A percentile compares a stretch with the other conserved stretches of the same genome.
Conservation (phyloP, 2,329 filamentous ascomycete genomes). For the Bipolaris bicolor region DNA sequence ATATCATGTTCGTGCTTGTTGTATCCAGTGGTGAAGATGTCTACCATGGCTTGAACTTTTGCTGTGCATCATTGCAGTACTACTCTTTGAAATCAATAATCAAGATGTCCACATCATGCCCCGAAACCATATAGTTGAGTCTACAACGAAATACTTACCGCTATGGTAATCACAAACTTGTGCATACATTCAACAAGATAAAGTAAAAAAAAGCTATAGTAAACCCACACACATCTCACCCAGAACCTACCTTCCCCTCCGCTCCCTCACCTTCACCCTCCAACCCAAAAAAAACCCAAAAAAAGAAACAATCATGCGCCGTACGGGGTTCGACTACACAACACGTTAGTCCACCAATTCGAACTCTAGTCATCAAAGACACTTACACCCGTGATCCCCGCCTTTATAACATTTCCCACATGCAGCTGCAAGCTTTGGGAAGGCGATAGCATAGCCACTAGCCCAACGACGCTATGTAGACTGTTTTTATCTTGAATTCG, state of each 20-base stretch:
- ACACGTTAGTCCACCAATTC: slow-evolving; percentile 1
- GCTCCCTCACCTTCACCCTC: neutral
- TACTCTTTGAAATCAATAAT: slow-evolving; percentile 4
- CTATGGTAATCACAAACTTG: too few species aligned
- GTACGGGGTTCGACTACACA: slow-evolving; percentile 23
- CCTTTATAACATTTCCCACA: slow-evolving; percentile 14
- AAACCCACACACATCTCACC: too few species aligned
- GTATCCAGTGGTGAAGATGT: too few species aligned
- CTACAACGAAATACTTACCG: too few species aligned
- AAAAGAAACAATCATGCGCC: slow-evolving; percentile 20
- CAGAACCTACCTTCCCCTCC: too few species aligned
- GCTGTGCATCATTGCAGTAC: neutral
- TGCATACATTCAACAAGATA: too few species aligned
- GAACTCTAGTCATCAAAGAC: slow-evolving; percentile 3
- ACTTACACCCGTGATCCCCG: slow-evolving; percentile 44
- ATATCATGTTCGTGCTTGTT: neutral
- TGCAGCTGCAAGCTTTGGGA: slow-evolving; percentile 33
- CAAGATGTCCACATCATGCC: slow-evolving; percentile 12
- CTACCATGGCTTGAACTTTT: neutral
- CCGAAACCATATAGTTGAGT: too few species aligned
- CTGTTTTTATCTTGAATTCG: neutral
- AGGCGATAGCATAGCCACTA: slow-evolving; percentile 50
- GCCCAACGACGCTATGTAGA: slow-evolving; percentile 36
- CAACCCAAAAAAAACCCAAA: neutral
- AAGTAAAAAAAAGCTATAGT: too few species aligned